Evolutionary conservation across 208 protist genomes (phyloP), one percentile per base, ranked within the genome.

Genomic region (Leishmania lainsoni): DNA sequence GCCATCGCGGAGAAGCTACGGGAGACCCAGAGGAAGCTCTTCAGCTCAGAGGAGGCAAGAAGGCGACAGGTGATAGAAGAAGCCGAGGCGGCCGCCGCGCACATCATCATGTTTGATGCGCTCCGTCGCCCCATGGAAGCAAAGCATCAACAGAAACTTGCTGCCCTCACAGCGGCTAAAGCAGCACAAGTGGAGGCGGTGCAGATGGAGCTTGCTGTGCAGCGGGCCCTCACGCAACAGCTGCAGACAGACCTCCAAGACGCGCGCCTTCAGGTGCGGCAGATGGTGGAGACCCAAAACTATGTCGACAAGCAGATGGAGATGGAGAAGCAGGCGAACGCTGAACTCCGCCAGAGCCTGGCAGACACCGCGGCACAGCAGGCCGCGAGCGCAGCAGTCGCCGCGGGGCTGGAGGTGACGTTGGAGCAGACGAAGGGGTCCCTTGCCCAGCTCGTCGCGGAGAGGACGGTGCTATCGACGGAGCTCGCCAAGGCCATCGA

Each of bases 241-340:
- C 45, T 70, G 66, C 80, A 73, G 22, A 14, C 17, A 2, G 75
- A 83, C 14, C 80, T 83, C 3, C n/a, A 16, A 5, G 65, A 79
- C 45, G 26, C 74, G 1, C 80, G 75, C n/a, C 5, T 29, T 52
- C 73, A 79, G 26, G 45, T 80, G 0, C 32, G 35, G 32, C 74
- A 80, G 58, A 70, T 84, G 75, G 69, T 49, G 32, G 75, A 84
- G 68, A 80, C 81, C 2, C 81, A 84, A 29, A 69, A 69, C 14
- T 49, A 72, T 42, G 32, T 84, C 22, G 26, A 52, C 29, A 80
- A 76, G 75, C 69, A 84, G 49, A 26, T 84, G 75, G 75, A 75
- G 66, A 22, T 22, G 1, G 81, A 80, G n/a, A 84, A 65, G 51
- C 12, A 54, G 32, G 35, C 39, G 0, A 65, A 2, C 56, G 75